These are phyloP conservation scores for Endocladia muricata DNA, from an alignment of 31 red algal species.

Conservation along the genomic window DNA sequence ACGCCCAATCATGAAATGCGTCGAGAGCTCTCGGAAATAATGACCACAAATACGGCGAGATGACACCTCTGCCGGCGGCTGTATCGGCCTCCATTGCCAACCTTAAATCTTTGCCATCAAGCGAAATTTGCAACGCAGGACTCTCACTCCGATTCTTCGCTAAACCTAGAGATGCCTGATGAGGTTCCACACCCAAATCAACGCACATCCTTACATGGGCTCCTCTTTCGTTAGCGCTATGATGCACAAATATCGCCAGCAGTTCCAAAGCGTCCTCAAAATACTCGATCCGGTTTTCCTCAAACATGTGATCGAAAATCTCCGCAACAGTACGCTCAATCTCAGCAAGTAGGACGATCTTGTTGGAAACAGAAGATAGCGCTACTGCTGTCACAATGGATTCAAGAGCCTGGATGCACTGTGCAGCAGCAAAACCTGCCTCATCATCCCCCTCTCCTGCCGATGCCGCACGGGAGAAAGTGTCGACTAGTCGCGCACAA, in stretches of 20 bases:
- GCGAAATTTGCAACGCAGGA: background rate
- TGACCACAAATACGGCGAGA: constrained; percentile 55
- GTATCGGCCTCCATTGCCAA: constrained; percentile 8
- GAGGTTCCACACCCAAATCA: constrained; percentile 10
- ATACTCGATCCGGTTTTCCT: constrained; percentile 58
- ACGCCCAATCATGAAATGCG: constrained; percentile 38
- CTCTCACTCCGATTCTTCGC: background rate
- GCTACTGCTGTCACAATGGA: constrained; percentile 42
- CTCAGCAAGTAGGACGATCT: constrained; percentile 11
- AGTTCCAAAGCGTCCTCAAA: constrained; percentile 57
- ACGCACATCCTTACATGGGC: background rate
- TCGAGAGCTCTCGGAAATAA: constrained; percentile 24
- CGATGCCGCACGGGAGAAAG: constrained; percentile 33
- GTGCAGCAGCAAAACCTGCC: constrained; percentile 46
- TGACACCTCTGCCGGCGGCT: background rate
- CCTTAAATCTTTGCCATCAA: background rate
- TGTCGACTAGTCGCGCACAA: constrained; percentile 27
- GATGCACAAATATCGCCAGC: constrained; percentile 38
- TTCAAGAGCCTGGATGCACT: constrained; percentile 57
- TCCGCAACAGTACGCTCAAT: constrained; percentile 22
- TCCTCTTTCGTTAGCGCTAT: constrained; percentile 30
- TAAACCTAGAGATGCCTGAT: background rate
- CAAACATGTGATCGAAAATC: constrained; percentile 54
- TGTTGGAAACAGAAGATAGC: constrained; percentile 11
- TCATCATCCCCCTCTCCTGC: constrained; percentile 57